Base-by-base conservation (phyloP, 139 green algal genomes). In the Coccomyxa sp. region DNA sequence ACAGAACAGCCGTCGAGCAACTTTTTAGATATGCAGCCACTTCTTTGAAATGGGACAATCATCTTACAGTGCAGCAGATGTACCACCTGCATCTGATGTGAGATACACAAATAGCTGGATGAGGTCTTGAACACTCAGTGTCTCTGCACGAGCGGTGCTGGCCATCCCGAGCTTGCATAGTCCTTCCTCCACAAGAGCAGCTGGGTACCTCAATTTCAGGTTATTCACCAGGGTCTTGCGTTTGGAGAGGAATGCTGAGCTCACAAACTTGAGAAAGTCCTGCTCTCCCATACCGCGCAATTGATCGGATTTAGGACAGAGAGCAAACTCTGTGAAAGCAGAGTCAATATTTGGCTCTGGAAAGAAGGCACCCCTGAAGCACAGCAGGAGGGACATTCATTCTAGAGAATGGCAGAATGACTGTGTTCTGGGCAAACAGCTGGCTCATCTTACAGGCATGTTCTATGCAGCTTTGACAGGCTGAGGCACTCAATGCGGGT, bases 331-430 rank as follows among this genome's bases (percentile, higher is more conserved):
- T 12, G 95, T 92, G 18, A 97, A 84, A 0, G 94, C 95, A 15
- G 94, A 93, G 85, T 98, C 90, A 38, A 98, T 95, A 23, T 92
- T 91, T 11, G 95, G 95, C 32, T 87, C 89, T 3, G 94, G 95
- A 68, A 86, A 90, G 86, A 96, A 97, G 80, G 91, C 91, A 30
- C 82, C 38, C 74, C 63, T 71, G 63, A 21, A 51, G 38, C 38
- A 51, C 38, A 51, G 38, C 38, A 51, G 38, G 38, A 51, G 38
- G 38, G 7, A 51, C 38, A n/a, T 51, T 51, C 3, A 51, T 51
- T 51, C 38, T 51, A 51, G 38, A 51, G 38, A n/a, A 51, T 51
- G 38, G 38, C 38, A 51, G 38, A 51, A 51, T 51, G 38, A 51
- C 3, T 51, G 38, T 51, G 38, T 51, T 3, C 7, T 51, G 38